Conservation (phyloP, 1,284 basidiomycete species). For the Heterobasidion parviporum region DNA sequence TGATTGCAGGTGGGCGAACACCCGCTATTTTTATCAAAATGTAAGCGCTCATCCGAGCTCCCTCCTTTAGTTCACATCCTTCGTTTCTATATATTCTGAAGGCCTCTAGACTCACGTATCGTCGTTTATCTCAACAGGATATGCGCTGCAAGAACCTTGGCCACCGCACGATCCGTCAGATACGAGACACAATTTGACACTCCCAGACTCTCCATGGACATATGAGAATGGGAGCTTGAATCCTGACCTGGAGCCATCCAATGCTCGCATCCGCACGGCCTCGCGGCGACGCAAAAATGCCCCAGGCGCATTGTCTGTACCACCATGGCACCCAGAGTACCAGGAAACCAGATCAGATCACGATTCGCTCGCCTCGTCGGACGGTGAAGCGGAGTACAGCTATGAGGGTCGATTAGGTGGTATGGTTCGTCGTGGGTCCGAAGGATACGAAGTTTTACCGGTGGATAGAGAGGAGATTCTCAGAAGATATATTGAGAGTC, state of each 20-base stretch:
- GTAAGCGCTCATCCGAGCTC: conserved; percentile 17
- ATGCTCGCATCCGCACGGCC: conserved; percentile 22
- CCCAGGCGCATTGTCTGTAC: conserved; percentile 34
- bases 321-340: conserved; percentile 71
- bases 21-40: conserved; percentile 8
- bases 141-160: conserved; percentile 30
- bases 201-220: conserved; percentile 71
- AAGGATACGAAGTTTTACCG: conserved; percentile 67
- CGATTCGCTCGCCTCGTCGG: conserved; percentile 18
- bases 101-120: not conserved
- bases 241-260: conserved; percentile 62
- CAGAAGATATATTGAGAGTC: conserved; percentile 40
- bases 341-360: conserved; percentile 18
- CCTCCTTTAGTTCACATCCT: not conserved
- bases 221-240: conserved; percentile 73
- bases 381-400: conserved; percentile 9
- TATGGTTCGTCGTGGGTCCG: conserved; percentile 59
- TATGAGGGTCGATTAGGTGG: conserved; percentile 17
- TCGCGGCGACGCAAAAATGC: conserved; percentile 6
- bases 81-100: not conserved
- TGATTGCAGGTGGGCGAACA: conserved; percentile 15
- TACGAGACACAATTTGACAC: conserved; percentile 31
- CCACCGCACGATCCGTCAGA: conserved; percentile 50
- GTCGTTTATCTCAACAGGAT: not conserved
- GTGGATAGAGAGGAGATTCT: conserved; percentile 56